phyloP scores from a whole-genome alignment of 2,329 filamentous ascomycete species.

The Pseudopithomyces maydicus region DNA sequence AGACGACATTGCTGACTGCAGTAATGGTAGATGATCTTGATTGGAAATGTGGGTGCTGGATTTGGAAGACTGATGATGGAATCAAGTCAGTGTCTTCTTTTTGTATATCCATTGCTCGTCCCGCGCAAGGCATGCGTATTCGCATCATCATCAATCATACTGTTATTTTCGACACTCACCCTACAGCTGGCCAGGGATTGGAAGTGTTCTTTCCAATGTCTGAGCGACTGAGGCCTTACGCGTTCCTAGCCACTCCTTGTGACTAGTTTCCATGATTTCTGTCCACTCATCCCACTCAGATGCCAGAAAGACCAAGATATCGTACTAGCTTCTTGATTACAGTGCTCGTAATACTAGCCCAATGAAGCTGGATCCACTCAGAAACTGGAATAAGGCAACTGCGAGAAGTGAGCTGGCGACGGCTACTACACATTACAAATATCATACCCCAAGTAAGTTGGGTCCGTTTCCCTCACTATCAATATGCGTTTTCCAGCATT shows the following conservation, averaged over 20 bases:
- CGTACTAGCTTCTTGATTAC: neutral
- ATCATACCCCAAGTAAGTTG: no score
- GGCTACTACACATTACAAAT: no score
- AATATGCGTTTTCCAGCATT: no score
- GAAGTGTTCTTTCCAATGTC: neutral
- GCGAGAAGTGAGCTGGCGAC: neutral
- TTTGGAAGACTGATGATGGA: constrained; percentile 2
- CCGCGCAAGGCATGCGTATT: neutral
- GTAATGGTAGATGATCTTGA: neutral
- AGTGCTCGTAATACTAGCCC: neutral
- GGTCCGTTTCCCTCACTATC: no score
- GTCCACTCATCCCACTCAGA: neutral
- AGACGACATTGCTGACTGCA: constrained; percentile 6
- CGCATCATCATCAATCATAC: neutral
- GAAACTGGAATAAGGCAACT: neutral
- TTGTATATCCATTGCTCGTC: neutral
- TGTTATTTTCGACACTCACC: neutral
- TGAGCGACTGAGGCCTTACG: neutral
- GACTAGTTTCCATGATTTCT: neutral
- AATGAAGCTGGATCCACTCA: neutral
- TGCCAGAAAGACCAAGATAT: neutral
- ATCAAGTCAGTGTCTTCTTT: neutral
- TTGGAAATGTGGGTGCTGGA: neutral
- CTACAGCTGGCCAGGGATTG: neutral
- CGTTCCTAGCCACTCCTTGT: neutral